phyloP scores from a whole-genome alignment of 148 eudicot species.

The Amaranthus palmeri region DNA sequence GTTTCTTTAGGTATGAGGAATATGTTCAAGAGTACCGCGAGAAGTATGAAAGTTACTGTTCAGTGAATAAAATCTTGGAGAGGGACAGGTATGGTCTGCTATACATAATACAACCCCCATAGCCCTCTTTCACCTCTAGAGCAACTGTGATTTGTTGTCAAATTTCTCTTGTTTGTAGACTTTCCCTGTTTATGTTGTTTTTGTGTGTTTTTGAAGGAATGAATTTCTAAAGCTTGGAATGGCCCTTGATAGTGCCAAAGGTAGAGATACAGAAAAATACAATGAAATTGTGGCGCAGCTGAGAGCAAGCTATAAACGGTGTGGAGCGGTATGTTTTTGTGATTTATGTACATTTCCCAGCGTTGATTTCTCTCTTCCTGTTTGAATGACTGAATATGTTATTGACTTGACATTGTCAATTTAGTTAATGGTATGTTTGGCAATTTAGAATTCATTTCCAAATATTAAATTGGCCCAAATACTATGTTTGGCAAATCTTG shows the following conservation, averaged over 20 bases:
- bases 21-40: constrained; percentile 81
- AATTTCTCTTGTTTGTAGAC: neutral
- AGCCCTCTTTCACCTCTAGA: neutral
- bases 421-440: too few species aligned
- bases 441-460: too few species aligned
- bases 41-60: constrained; percentile 73
- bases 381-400: neutral
- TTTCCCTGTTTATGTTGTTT: neutral
- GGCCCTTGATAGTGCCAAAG: constrained; percentile 77
- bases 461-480: too few species aligned
- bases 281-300: constrained; percentile 50
- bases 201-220: constrained; percentile 36
- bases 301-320: constrained; percentile 67
- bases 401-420: too few species aligned
- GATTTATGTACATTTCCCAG: neutral
- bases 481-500: too few species aligned
- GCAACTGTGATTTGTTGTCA: neutral
- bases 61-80: constrained; percentile 72
- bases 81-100: constrained; percentile 44
- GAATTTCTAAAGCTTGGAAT: constrained; percentile 61
- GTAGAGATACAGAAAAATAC: constrained; percentile 61
- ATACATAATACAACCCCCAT: neutral
- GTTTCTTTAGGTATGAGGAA: constrained; percentile 58
- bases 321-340: constrained; percentile 64
- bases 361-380: neutral